Base-by-base conservation (phyloP, 768 basidiomycete genomes). In the Dictyophora rubrovolvata region DNA sequence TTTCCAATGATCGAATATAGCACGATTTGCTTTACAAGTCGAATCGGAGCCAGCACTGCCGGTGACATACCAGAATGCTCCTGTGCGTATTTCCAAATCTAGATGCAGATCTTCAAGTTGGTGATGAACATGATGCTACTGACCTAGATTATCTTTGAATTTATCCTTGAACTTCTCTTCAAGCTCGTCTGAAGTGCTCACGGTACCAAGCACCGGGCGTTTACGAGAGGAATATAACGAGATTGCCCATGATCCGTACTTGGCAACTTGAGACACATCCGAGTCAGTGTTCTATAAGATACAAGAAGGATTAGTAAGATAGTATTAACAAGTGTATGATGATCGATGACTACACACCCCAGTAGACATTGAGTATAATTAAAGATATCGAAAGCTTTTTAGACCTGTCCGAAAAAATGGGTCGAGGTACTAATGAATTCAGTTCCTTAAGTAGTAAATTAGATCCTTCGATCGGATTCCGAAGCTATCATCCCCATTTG, bases 11-110 rank as follows among this genome's bases (percentile, higher is more conserved):
- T 81, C 74, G 56, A 92, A 77, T 1, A 82, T 84, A 46, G 72
- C 76, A 35, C 75, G 75, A 65, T 94, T 93, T 53, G 80, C 81
- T 10, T 68, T 73, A 67, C 86, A 80, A 1, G 92, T 93, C 28
- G 77, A 73, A 57, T 76, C 75, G 2, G 81, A 79, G 0, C 91
- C 92, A 10, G 91, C 90, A 62, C 82, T 88, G 47, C 87, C 88
- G 58, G 79, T 80, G 1, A 85, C 84, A 65, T 91, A 93, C 72
- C 82, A 75, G 72, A 84, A 93, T 9, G 87, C 77, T 70, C 58
- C 83, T 88, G 75, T 9, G 12, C 6, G 21, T 17, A 28, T 48
- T 47, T 14, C 7, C 28, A n/a, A n/a, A 46, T 18, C 54, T 14
- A 54, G 51, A 21, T 47, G 53, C 12, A 33, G 47, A 51, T 17